Percentiles rank a stretch among this genome's conserved stretches.
Evolutionary conservation across 805 yeast genomes (phyloP).

Genomic region (Cyberlindnera samutprakarnensis): DNA sequence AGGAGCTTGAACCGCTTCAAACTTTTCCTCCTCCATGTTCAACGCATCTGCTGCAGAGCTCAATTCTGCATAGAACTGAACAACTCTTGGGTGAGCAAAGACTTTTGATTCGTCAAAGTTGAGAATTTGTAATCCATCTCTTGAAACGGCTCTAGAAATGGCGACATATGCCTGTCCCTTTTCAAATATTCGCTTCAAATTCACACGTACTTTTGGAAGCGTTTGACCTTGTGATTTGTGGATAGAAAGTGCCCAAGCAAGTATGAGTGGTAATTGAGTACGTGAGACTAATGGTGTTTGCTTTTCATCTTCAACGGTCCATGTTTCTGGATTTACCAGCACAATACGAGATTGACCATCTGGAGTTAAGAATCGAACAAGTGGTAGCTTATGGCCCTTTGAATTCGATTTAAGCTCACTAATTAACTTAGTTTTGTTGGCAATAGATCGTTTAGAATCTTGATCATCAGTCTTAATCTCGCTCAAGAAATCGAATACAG

Average conservation of each 20-base stretch:
- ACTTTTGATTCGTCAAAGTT: conserved; percentile 63
- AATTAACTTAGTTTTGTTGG: conserved; percentile 41
- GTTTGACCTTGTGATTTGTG: conserved; percentile 97
- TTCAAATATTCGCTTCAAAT: conserved; percentile 70
- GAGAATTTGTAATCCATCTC: conserved; percentile 75
- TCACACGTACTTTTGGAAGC: conserved; percentile 66
- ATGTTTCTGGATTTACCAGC: conserved; percentile 72
- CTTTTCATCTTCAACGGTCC: conserved; percentile 71
- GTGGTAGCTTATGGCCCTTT: conserved; percentile 49
- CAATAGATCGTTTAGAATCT: conserved; percentile 26
- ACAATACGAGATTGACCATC: conserved; percentile 72
- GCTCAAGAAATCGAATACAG: conserved; percentile 42
- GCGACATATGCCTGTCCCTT: conserved; percentile 97
- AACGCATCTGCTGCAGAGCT: conserved; percentile 21
- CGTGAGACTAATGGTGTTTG: conserved; percentile 65
- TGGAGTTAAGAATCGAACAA: conserved; percentile 67
- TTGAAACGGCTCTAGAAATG: conserved; percentile 76
- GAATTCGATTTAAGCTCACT: conserved; percentile 37
- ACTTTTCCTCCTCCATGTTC: neutral
- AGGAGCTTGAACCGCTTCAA: neutral
- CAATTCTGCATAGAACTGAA: conserved; percentile 54
- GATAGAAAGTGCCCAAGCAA: conserved; percentile 96
- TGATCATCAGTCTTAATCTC: conserved; percentile 20
- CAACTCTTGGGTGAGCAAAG: conserved; percentile 62
- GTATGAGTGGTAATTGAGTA: conserved; percentile 74